phyloP scores from a whole-genome alignment of 352 stramenopile genomes.

The Pythium sukuiense region DNA sequence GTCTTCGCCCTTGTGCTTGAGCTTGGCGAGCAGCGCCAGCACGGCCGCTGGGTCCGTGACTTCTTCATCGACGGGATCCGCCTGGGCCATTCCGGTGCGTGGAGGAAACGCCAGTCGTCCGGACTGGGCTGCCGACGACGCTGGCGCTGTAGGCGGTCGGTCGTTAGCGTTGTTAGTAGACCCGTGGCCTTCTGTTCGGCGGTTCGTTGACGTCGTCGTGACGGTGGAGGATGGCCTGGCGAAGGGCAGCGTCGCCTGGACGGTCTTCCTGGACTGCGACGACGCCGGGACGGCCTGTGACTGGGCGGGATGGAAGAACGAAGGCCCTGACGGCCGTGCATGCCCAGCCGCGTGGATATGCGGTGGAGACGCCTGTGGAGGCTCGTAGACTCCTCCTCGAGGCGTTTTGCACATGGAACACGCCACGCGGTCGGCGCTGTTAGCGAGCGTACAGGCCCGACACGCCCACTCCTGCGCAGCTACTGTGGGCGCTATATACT shows the following conservation, averaged over 20 bases:
- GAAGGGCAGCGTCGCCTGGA: constrained; percentile 72
- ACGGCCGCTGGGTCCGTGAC: neutral
- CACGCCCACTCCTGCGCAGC: constrained; percentile 37
- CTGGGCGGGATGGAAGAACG: neutral
- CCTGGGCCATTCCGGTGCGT: neutral
- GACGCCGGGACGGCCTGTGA: neutral
- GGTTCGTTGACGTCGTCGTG: neutral
- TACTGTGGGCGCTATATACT: neutral
- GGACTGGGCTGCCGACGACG: neutral
- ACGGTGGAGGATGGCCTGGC: constrained; percentile 1
- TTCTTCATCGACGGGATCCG: neutral
- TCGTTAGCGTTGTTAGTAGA: constrained; percentile 11
- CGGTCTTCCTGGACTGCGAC: constrained; percentile 39
- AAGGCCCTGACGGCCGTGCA: neutral
- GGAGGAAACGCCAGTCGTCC: neutral
- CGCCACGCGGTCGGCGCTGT: constrained; percentile 31
- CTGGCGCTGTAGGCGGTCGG: neutral
- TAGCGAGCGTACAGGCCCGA: constrained; percentile 66
- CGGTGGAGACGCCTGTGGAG: neutral
- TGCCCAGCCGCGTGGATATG: neutral
- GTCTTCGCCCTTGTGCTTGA: constrained; percentile 50
- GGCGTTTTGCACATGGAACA: constrained; percentile 62
- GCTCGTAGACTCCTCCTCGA: constrained; percentile 36
- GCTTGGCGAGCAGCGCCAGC: constrained; percentile 19
- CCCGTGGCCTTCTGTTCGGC: constrained; percentile 3